Base-by-base conservation (phyloP, 2,329 filamentous ascomycete genomes). In the Fusarium hainanense region DNA sequence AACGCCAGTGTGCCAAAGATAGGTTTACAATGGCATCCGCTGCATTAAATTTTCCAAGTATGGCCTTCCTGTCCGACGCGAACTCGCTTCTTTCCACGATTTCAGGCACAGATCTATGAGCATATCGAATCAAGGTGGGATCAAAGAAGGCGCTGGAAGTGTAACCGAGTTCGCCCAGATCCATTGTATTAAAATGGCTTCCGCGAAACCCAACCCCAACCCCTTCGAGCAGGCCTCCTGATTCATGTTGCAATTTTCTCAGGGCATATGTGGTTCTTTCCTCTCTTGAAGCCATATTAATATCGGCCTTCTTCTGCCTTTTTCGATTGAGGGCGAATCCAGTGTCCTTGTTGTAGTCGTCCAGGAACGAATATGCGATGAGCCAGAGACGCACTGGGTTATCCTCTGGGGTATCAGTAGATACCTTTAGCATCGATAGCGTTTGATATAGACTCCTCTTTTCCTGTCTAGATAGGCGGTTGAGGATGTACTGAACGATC, bases 341-440 rank as follows among this genome's bases (percentile, higher is more conserved):
- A 7, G 9, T 1, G 10, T 37, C 18, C 0, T n/a, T n/a, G 18
- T 37, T 37, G 3, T 37, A 37, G 1, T 37, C 18, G 2, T 37
- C 34, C 12, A 37, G 34, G 1, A 12, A 37, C 0, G 34, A 37
- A 0, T 37, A 37, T 3, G 18, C 1, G 34, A n/a, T 37, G 18
- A 37, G 34, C 34, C 18, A 37, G 1, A 37, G 34, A 12, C 0
- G 18, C 6, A 37, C 18, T 3, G 3, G 18, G 34, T 3, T 0
- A 0, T 1, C 1, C 1, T 7, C 5, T 37, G 18, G 0, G 9
- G 18, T 1, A 12, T 4, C 6, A 0, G 18, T 6, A n/a, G 18
- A 37, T 7, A 1, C 18, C 0, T 37, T 12, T 4, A 37, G 0
- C 34, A 37, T 12, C 10, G 10, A 37, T 12, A n/a, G 0, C 7